Base-by-base conservation (phyloP, 805 yeast species). In the Torulaspora delbrueckii region DNA sequence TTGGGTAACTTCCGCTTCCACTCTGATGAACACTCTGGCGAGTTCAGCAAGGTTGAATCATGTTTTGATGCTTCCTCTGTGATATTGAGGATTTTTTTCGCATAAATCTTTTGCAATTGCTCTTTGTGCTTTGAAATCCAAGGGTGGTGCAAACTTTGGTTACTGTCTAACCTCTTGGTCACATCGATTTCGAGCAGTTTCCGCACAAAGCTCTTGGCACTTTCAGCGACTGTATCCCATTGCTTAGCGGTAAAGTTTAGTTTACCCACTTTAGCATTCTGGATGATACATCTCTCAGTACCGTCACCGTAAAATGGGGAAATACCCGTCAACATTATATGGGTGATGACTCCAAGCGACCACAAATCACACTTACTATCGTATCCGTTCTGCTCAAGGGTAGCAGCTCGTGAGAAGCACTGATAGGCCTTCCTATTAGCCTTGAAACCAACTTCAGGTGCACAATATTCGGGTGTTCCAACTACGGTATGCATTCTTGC, bases 381-480 rank as follows among this genome's bases (percentile, higher is more conserved):
- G 55, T 81, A 81, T 0, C 81, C 81, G 13, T 54, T 47, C 40
- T 57, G 59, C 12, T 53, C 60, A 19, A 51, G 37, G 1, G 62
- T 59, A 8, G 57, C 64, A 9, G 54, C 60, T 23, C 59, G 51
- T 8, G 65, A 56, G 40, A 56, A 57, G n/a, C 49, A 43, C 31
- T 57, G 53, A 37, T 57, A 55, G 2, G 63, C 60, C 31, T 57
- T 44, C 38, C 65, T 58, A 25, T 63, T 59, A 8, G 60, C 58
- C 37, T 63, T 69, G 42, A 77, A 69, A 0, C 82, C 79, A 8
- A 82, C 79, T 54, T 82, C 88, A 0, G 89, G 89, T 1, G 89
- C 88, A 46, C 81, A 74, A 55, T 82, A 82, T 57, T 82, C 88
- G 0, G 83, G 80, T 0, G 88, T 82, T 2, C 83, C 83, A 1